phyloP scores from a whole-genome alignment of 2,329 filamentous ascomycete species.

The Hypoxylon sp. region DNA sequence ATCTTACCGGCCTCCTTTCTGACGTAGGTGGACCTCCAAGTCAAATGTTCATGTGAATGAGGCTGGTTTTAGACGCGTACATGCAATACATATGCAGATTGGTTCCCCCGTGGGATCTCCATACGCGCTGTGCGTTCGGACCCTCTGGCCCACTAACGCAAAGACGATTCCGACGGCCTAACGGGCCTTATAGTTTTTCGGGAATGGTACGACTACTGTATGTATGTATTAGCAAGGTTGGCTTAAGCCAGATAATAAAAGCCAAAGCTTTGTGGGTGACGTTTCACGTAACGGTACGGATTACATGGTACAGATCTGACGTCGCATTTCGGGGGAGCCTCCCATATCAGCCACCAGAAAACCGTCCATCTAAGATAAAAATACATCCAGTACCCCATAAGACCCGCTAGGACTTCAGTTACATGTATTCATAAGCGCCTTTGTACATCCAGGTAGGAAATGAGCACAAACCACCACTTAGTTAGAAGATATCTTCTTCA shows the following conservation, averaged over 20 bases:
- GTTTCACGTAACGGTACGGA: slow-evolving; percentile 30
- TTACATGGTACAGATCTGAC: slow-evolving; percentile 34
- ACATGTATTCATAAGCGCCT: not conserved
- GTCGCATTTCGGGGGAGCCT: slow-evolving; percentile 34
- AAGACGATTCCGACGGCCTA: slow-evolving; percentile 13
- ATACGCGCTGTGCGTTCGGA: slow-evolving; percentile 31
- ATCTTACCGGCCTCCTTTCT: slow-evolving; percentile 28
- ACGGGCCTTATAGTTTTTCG: slow-evolving; percentile 22
- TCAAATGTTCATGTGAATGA: slow-evolving; percentile 11
- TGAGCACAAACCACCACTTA: slow-evolving; percentile 18
- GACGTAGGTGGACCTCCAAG: slow-evolving; percentile 35
- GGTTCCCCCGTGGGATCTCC: slow-evolving; percentile 12
- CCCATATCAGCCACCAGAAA: slow-evolving; percentile 34
- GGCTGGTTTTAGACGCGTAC: slow-evolving; percentile 2
- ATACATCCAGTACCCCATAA: not conserved
- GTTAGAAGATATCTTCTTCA: slow-evolving; percentile 3
- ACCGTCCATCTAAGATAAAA: slow-evolving; percentile 13
- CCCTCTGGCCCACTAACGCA: slow-evolving; percentile 20
- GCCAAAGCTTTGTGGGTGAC: slow-evolving; percentile 26
- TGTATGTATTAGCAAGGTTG: slow-evolving; percentile 30
- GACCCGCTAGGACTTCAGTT: not conserved
- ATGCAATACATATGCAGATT: not conserved
- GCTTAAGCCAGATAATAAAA: slow-evolving; percentile 34
- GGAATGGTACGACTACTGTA: slow-evolving; percentile 16
- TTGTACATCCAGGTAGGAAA: not conserved